Conservation (phyloP, 352 stramenopile species). For the Phytopythium cucurbitacearum region DNA sequence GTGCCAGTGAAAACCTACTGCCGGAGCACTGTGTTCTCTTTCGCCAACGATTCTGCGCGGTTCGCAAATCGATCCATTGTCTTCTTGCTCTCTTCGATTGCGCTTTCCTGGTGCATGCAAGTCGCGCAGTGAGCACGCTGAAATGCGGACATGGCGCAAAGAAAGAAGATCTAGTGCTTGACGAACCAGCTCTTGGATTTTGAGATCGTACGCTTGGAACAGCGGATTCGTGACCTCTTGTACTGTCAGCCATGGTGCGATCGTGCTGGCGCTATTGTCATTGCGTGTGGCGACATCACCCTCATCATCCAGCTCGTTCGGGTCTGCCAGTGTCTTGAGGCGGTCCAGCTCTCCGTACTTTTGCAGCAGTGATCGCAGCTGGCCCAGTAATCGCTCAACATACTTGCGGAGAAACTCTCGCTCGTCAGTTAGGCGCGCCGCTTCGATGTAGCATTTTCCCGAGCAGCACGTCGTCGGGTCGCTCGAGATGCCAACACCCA, state of each 20-base stretch:
- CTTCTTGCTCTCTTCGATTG: slow-evolving; percentile 53
- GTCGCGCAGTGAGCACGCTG: neutral
- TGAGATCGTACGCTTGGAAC: slow-evolving; percentile 72
- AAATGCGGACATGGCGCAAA: neutral
- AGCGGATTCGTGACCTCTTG: slow-evolving; percentile 69
- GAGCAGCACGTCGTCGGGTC: neutral
- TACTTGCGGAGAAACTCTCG: slow-evolving; percentile 65
- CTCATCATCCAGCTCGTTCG: slow-evolving; percentile 10
- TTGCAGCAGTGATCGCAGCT: slow-evolving; percentile 49
- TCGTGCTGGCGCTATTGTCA: slow-evolving; percentile 1
- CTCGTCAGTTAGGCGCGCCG: slow-evolving; percentile 47
- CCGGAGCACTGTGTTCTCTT: slow-evolving; percentile 61
- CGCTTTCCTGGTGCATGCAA: slow-evolving; percentile 26
- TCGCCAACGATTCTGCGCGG: slow-evolving; percentile 44
- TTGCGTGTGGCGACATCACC: slow-evolving; percentile 6
- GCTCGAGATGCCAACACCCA: no score
- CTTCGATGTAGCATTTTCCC: slow-evolving; percentile 28
- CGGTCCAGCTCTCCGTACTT: slow-evolving; percentile 72
- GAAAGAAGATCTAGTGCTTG: neutral
- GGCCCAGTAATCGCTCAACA: slow-evolving; percentile 57
- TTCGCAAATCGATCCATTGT: slow-evolving; percentile 44
- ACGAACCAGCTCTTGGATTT: slow-evolving; percentile 69
- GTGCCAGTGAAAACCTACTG: slow-evolving; percentile 30
- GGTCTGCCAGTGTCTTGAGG: slow-evolving; percentile 54
- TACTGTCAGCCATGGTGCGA: slow-evolving; percentile 65